Evolutionary conservation across 2,329 filamentous ascomycete genomes (phyloP), one percentile per base, ranked within the genome.

Genomic region (Penicillium sp.): DNA sequence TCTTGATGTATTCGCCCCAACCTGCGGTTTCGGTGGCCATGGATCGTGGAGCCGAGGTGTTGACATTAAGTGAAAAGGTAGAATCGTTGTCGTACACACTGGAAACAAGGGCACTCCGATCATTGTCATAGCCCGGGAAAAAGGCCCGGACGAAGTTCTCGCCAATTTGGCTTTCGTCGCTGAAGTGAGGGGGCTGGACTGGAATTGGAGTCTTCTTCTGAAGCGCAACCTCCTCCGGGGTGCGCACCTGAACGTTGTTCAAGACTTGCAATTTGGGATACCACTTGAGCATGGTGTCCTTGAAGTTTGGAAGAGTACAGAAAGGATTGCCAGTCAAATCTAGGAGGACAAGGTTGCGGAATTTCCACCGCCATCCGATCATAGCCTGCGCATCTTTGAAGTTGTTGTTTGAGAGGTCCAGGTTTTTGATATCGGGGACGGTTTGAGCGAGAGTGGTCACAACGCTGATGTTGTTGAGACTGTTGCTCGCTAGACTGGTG

Each of bases 351-450:
- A 97, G 81, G 53, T 86, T 79, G 49, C 82, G 85, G 67, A 97
- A 92, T 52, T 89, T 91, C 67, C 86, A 84, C 56, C 87, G 87
- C 92, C 92, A 97, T 31, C 80, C 83, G 49, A 86, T 83, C 44
- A 99, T 74, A 9, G 84, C 83, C 53, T 86, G 83, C 47, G 91
- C 74, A 48, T 83, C 85, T 55, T 82, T 79, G 64, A 99, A 85
- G 39, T 86, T 84, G 75, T 97, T 97, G 68, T 87, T 85, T 51
- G 91, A 94, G 24, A 97, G 83, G 63, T 97, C 93, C 11, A 99
- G 84, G 62, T 96, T 92, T 70, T 91, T 87, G 56, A 97, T 79
- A 57, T 92, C 88, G 0, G 92, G 91, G 51, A 97, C 90, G 0
- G 90, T 91, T 49, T 85, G 83, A 9, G 91, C 86, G 1, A 97